Evolutionary conservation across 352 stramenopile species (phyloP), one percentile per base, ranked within the genome.

Genomic region (Phytophthora idaei): DNA sequence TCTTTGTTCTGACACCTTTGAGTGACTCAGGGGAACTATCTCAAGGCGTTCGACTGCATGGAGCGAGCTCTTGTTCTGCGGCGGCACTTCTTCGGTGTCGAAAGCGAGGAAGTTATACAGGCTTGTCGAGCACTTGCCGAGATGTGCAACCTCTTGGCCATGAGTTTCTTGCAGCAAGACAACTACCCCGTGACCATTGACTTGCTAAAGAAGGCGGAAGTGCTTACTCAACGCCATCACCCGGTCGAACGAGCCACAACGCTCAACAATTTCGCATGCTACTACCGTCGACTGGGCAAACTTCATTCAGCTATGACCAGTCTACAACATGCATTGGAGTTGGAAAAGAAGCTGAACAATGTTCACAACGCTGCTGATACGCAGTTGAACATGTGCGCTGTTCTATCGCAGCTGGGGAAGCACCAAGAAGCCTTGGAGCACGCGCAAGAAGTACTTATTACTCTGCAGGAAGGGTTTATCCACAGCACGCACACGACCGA

Each of bases 241-340:
- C 72, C 90, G 1, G 73, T 72, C 0, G 89, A 93, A 44, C 73
- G 79, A 42, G 94, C 94, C 15, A 96, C 94, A 36, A 98, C 94
- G 53, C 90, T 96, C 66, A 98, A 98, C 67, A 98, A 98, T 68
- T 81, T 98, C 6, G 94, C 92, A 28, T 98, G 93, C 71, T 98
- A 97, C 72, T 98, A 97, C 66, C 80, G 93, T 2, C 78, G 90
- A 21, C 66, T 90, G 15, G 85, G 90, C 12, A 97, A 97, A 67
- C 85, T 97, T 12, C 90, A 97, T 61, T 77, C 89, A 0, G 92
- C 92, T n/a, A 85, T 98, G 67, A 87, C 87, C 31, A 97, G 95
- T 69, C 77, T 98, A 17, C 91, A 97, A 60, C 91, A 92, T 28
- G 94, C 94, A 14, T 68, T 98, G 25, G 87, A 84, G 21, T 92